These are phyloP conservation scores for Neophaeococcomyces aloes DNA, from an alignment of 2,329 filamentous ascomycete species.

Conservation along the genomic window DNA sequence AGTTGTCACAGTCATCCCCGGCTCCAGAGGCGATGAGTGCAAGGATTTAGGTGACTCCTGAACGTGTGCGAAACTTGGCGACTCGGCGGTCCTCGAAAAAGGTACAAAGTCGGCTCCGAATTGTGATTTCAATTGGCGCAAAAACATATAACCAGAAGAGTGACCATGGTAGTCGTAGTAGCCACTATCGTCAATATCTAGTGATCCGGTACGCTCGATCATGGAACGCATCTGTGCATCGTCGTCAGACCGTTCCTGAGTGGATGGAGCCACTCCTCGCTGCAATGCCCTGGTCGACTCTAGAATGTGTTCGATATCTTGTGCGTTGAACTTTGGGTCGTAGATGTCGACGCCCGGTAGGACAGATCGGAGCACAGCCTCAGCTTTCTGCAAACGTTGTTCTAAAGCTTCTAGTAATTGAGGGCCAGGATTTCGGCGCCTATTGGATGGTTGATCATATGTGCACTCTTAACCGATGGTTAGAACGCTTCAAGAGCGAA, in stretches of 20 bases:
- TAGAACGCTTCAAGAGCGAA: neutral
- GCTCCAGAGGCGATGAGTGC: conserved; percentile 50
- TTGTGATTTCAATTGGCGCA: conserved; percentile 76
- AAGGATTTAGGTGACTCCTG: conserved; percentile 61
- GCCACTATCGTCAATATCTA: conserved; percentile 83
- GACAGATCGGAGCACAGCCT: conserved; percentile 65
- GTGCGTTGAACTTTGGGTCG: conserved; percentile 70
- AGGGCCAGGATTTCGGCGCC: conserved; percentile 77
- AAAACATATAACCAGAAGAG: conserved; percentile 82
- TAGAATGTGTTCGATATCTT: conserved; percentile 57
- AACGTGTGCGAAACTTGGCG: conserved; percentile 44
- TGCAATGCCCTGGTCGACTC: conserved; percentile 28
- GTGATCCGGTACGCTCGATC: conserved; percentile 82
- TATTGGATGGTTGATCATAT: conserved; percentile 89
- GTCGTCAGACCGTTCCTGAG: conserved; percentile 34
- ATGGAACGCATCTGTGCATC: conserved; percentile 80
- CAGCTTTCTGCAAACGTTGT: conserved; percentile 68
- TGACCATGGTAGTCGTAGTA: conserved; percentile 93
- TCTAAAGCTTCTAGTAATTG: conserved; percentile 90
- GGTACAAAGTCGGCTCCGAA: conserved; percentile 62
- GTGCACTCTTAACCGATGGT: conserved; percentile 61
- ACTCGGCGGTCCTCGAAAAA: conserved; percentile 44
- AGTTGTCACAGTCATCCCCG: conserved; percentile 39
- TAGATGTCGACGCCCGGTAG: conserved; percentile 76
- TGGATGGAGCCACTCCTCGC: conserved; percentile 27